Evolutionary conservation across 2,329 filamentous ascomycete species (phyloP), one percentile per base, ranked within the genome.

Genomic region (Monosporascus sp.): DNA sequence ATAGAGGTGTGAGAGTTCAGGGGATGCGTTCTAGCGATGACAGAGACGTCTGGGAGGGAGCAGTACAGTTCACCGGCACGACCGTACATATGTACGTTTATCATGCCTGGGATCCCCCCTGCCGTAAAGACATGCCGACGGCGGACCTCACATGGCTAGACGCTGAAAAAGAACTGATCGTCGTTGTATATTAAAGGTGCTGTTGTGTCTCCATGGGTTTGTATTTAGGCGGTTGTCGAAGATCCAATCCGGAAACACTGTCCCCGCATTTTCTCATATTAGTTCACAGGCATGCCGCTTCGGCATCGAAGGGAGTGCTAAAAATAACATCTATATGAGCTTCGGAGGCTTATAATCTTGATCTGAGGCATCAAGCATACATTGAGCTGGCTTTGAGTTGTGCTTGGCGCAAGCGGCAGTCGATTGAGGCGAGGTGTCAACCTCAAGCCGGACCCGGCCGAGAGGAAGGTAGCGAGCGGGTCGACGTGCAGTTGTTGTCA

Each of bases 221-320:
- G 51, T 58, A 59, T 62, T 62, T 62, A 57, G 57, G 58, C 56
- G 52, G 54, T 35, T 35, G 41, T 20, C 51, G 51, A 57, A 57
- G 43, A 41, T 41, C 57, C 52, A 57, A 59, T 52, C 50, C 61
- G 60, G 58, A 54, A 50, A 53, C 37, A 25, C 53, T 39, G 38
- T 44, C 58, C 56, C 62, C 62, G 60, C 60, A 57, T 54, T 53
- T 50, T 27, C 48, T 24, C 14, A 54, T 51, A 55, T 59, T 52
- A 46, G 53, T 49, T 31, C 24, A 52, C 53, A 20, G 35, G 51
- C 51, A 54, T 51, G 55, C 57, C 49, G 52, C 49, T 38, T 59
- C 50, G 53, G 54, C 48, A 55, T 49, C 57, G 53, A 55, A 51
- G 31, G 36, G 55, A 49, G 49, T 45, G 17, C 18, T 20, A 8